These are phyloP conservation scores for Penicillium palitans DNA, from an alignment of 2,329 filamentous ascomycete genomes.

Conservation along the genomic window DNA sequence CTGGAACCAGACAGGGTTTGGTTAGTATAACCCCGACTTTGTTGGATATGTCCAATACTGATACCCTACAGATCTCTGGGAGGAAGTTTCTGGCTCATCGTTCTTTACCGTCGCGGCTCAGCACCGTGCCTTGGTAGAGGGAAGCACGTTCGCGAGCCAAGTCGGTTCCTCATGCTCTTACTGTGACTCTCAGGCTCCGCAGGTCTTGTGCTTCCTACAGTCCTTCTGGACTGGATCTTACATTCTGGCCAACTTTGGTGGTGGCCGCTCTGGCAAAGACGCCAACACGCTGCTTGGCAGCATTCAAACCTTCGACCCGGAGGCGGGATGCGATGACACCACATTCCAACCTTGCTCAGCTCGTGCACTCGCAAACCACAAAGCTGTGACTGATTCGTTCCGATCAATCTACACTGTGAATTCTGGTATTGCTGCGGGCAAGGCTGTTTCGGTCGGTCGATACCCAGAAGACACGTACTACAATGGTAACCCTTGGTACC, in stretches of 20 bases:
- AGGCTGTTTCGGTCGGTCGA: conserved; percentile 54
- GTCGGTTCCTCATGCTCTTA: conserved; percentile 61
- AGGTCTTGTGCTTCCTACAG: conserved; percentile 72
- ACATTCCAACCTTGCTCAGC: conserved; percentile 79
- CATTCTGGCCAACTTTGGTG: conserved; percentile 66
- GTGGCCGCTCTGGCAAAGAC: conserved; percentile 67
- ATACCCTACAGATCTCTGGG: conserved; percentile 65
- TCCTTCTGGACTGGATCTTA: conserved; percentile 69
- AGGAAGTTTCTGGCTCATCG: conserved; percentile 72
- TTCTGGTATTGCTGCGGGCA: conserved; percentile 26
- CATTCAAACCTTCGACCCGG: conserved; percentile 46
- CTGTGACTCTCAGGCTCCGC: conserved; percentile 66
- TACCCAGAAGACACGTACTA: conserved; percentile 74
- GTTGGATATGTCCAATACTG: background rate
- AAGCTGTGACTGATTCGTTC: conserved; percentile 73
- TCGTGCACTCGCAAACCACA: conserved; percentile 70
- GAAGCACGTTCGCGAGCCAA: conserved; percentile 63
- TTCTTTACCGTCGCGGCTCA: conserved; percentile 75
- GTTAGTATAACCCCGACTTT: conserved; percentile 9
- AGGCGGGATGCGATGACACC: conserved; percentile 35
- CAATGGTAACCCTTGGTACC: conserved; percentile 77
- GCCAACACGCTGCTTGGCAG: conserved; percentile 63
- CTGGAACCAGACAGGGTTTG: conserved; percentile 62
- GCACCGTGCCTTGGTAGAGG: conserved; percentile 62
- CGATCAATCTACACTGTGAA: conserved; percentile 65